These are phyloP conservation scores for Plenodomus lindquistii DNA, from an alignment of 2,329 filamentous ascomycete genomes.

Conservation along the genomic window DNA sequence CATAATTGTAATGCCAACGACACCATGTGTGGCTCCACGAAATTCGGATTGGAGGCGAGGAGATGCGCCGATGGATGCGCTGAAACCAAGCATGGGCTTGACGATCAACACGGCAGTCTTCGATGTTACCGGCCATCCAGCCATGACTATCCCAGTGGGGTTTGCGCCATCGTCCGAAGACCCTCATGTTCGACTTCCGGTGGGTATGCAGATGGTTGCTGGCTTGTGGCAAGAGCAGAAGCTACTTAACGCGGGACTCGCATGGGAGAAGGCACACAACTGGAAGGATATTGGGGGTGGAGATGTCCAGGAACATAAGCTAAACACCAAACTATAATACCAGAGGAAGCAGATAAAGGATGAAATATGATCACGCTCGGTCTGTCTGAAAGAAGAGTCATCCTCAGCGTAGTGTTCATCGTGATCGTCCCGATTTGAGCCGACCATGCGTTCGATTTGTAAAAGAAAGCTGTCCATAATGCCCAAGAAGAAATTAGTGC, in stretches of 20 bases:
- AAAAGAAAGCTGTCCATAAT: too few relatives aligned
- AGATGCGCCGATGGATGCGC: conserved; percentile 31
- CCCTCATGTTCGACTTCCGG: conserved; percentile 35
- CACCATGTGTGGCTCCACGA: conserved; percentile 26
- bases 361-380: background rate
- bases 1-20: conserved; percentile 49
- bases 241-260: conserved; percentile 29
- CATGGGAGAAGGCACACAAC: conserved; percentile 34
- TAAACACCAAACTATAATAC: conserved; percentile 16
- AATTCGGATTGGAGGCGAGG: conserved; percentile 30
- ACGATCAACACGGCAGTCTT: conserved; percentile 37
- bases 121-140: conserved; percentile 37
- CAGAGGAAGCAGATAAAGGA: background rate
- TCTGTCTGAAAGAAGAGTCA: too few relatives aligned
- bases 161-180: conserved; percentile 29
- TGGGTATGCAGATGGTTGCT: conserved; percentile 47
- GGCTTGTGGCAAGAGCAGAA: conserved; percentile 44
- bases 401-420: too few relatives aligned
- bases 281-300: conserved; percentile 21
- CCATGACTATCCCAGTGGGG: conserved; percentile 32
- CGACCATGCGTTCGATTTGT: too few relatives aligned
- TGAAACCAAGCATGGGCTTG: conserved; percentile 35
- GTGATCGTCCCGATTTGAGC: too few relatives aligned
- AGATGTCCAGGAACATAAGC: conserved; percentile 4
- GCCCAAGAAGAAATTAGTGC: too few relatives aligned